These are phyloP conservation scores for Euryodendron excelsum DNA, from an alignment of 148 eudicot species.

Conservation along the genomic window DNA sequence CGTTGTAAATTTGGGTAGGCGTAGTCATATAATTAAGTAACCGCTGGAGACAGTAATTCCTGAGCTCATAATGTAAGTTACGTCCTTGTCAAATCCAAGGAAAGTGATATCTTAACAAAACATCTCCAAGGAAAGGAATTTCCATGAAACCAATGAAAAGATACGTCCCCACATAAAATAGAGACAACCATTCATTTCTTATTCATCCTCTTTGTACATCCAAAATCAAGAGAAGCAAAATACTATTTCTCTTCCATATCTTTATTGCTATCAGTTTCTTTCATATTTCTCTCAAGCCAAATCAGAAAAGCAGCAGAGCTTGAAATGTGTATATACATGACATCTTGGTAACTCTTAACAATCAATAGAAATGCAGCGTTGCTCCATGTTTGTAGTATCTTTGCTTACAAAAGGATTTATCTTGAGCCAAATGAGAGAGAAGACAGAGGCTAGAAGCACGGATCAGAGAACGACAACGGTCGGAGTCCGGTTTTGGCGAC, in stretches of 20 bases:
- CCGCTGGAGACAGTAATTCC: too few relatives aligned
- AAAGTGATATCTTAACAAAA: too few relatives aligned
- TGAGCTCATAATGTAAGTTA: too few relatives aligned
- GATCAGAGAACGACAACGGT: constrained; percentile 94
- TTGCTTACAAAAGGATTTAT: constrained; percentile 82
- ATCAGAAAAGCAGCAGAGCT: constrained; percentile 12
- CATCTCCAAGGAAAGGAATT: not conserved
- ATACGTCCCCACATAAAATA: too few relatives aligned
- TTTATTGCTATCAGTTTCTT: not conserved
- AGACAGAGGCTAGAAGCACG: constrained; percentile 91
- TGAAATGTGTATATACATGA: not conserved
- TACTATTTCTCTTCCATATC: not conserved
- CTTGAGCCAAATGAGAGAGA: constrained; percentile 97
- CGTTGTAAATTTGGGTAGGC: too few relatives aligned
- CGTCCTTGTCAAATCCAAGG: too few relatives aligned
- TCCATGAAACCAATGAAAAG: too few relatives aligned
- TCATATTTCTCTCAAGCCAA: not conserved
- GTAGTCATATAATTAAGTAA: too few relatives aligned
- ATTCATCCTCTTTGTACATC: not conserved
- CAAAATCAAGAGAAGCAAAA: not conserved
- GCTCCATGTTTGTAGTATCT: constrained; percentile 31
- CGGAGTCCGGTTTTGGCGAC: constrained; percentile 91
- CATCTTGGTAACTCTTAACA: constrained; percentile 40
- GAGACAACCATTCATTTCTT: constrained; percentile 9
- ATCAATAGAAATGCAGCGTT: constrained; percentile 76